Conservation (phyloP, 2,329 filamentous ascomycete genomes). For the Microcyclospora tardicrescens region DNA sequence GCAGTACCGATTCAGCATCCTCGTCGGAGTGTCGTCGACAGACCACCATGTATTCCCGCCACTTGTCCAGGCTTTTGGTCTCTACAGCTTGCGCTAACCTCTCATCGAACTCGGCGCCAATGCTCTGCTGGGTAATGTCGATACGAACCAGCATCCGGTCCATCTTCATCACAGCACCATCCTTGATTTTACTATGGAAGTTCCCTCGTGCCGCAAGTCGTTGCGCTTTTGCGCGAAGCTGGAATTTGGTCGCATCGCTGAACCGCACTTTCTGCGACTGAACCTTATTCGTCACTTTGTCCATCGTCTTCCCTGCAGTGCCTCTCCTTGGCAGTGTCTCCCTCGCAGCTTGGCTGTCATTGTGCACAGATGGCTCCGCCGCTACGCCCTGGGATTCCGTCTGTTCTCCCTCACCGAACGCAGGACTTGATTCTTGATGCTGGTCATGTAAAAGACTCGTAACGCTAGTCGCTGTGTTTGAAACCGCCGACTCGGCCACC, state of each 20-base stretch:
- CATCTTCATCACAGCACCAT: conserved; percentile 53
- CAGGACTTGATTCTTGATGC: neutral
- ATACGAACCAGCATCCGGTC: conserved; percentile 55
- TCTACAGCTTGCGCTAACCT: conserved; percentile 48
- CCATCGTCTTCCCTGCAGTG: conserved; percentile 4
- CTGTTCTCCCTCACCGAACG: neutral
- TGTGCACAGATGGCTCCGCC: neutral
- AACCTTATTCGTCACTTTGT: conserved; percentile 8
- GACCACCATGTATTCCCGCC: conserved; percentile 51
- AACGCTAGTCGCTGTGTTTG: conserved; percentile 11
- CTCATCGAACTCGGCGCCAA: conserved; percentile 49
- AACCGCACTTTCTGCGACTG: conserved; percentile 14
- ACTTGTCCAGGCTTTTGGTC: conserved; percentile 47
- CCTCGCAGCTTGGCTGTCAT: neutral
- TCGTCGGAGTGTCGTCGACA: conserved; percentile 45
- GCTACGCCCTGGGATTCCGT: neutral
- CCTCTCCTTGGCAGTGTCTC: conserved; percentile 1
- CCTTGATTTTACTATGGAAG: conserved; percentile 26
- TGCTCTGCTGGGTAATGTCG: conserved; percentile 37
- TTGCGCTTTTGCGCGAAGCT: conserved; percentile 18
- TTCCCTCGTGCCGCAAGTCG: conserved; percentile 17
- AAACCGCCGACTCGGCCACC: conserved; percentile 4
- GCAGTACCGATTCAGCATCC: conserved; percentile 29
- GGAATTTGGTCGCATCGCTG: conserved; percentile 18
- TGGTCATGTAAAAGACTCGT: conserved; percentile 17